A percentile compares a stretch with the other conserved stretches of the same genome.
Evolutionary conservation across 257 asterid species (phyloP).

Genomic region (Solanum corneliomulleri): DNA sequence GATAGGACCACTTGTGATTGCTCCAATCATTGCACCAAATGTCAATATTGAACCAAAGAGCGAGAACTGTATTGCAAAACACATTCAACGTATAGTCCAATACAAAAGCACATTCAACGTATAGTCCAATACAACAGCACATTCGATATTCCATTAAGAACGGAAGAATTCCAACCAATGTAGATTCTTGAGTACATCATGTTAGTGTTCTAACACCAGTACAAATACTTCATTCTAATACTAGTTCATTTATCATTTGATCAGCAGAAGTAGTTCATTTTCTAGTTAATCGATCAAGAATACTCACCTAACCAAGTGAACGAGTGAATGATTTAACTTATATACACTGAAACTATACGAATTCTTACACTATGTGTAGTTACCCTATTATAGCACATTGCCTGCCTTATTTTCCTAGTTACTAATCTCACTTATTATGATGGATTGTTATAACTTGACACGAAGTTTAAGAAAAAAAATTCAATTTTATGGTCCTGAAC

Average conservation of each 20-base stretch:
- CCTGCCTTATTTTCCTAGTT: background rate
- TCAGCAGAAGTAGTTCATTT: background rate
- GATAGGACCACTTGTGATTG: constrained; percentile 76
- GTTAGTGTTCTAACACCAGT: background rate
- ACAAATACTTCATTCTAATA: background rate
- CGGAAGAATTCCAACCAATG: background rate
- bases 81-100: background rate
- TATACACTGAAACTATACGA: background rate
- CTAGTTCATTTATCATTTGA: background rate
- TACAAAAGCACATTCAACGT: background rate
- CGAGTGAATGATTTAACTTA: background rate
- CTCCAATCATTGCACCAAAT: constrained; percentile 97
- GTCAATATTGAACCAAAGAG: constrained; percentile 85
- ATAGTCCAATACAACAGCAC: background rate
- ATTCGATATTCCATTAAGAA: background rate
- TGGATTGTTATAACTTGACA: background rate
- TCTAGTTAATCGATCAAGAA: background rate
- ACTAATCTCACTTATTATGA: background rate
- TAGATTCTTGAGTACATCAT: background rate
- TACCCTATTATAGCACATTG: background rate
- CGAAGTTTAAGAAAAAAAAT: background rate
- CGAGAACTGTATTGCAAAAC: constrained; percentile 53
- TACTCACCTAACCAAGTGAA: background rate
- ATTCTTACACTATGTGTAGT: background rate
- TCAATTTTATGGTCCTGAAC: background rate